These are phyloP conservation scores for Trichoderma koningiopsis DNA, from an alignment of 2,329 filamentous ascomycete genomes.

Conservation along the genomic window DNA sequence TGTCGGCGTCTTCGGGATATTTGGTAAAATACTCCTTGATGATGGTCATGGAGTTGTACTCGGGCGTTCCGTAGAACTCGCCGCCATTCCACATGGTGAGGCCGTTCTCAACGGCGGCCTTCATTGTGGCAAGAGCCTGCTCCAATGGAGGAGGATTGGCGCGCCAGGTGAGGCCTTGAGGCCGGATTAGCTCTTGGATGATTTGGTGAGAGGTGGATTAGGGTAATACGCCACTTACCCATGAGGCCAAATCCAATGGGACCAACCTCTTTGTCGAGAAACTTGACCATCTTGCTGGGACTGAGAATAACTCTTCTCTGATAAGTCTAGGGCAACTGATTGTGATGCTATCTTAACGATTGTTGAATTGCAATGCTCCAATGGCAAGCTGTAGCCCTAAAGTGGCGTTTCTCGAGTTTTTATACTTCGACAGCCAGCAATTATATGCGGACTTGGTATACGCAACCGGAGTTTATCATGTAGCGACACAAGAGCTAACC, in stretches of 20 bases:
- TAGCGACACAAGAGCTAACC: neutral
- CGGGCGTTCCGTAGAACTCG: conserved; percentile 64
- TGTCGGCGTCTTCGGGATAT: conserved; percentile 64
- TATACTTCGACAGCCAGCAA: neutral
- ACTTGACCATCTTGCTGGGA: conserved; percentile 28
- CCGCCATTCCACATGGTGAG: conserved; percentile 62
- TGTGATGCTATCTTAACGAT: neutral
- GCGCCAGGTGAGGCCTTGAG: conserved; percentile 50
- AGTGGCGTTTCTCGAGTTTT: neutral
- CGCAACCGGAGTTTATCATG: neutral
- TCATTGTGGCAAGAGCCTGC: conserved; percentile 57
- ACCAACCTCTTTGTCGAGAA: conserved; percentile 50
- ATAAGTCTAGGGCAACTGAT: too few species aligned
- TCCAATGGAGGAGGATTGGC: conserved; percentile 45
- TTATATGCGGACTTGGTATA: neutral
- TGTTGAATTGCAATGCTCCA: neutral
- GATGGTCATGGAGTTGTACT: conserved; percentile 61
- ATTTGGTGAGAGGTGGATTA: conserved; percentile 22
- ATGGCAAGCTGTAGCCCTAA: neutral
- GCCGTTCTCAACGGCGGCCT: conserved; percentile 51
- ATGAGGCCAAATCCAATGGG: conserved; percentile 58
- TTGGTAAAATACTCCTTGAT: conserved; percentile 63
- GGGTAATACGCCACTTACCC: conserved; percentile 41
- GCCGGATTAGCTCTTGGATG: neutral
- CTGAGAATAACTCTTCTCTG: too few species aligned